These are phyloP conservation scores for Cytospora piceae DNA, from an alignment of 2,329 filamentous ascomycete genomes.

Conservation along the genomic window DNA sequence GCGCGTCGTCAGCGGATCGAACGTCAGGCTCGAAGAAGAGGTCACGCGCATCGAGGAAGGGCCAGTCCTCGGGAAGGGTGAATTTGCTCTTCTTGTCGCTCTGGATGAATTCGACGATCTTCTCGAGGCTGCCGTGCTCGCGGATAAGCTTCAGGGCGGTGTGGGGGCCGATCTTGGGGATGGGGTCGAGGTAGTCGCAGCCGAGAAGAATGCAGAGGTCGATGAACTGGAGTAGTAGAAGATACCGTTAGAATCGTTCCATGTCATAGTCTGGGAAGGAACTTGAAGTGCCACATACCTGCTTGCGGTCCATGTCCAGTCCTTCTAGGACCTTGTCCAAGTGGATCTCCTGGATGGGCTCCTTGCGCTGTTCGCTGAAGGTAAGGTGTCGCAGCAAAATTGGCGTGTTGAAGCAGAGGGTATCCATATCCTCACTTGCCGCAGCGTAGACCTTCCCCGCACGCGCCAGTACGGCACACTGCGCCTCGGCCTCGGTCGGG, in stretches of 20 bases:
- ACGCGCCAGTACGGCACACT: slow-evolving; percentile 86
- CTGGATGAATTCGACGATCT: slow-evolving; percentile 79
- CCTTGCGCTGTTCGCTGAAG: slow-evolving; percentile 95
- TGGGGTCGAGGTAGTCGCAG: slow-evolving; percentile 95
- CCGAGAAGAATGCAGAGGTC: slow-evolving; percentile 97
- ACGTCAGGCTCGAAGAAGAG: slow-evolving; percentile 94
- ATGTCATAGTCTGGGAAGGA: not conserved
- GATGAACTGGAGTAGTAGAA: slow-evolving; percentile 69
- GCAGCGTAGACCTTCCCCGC: slow-evolving; percentile 96
- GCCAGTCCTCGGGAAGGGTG: slow-evolving; percentile 93
- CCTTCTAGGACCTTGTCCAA: slow-evolving; percentile 86
- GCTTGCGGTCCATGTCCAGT: slow-evolving; percentile 81
- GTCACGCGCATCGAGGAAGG: slow-evolving; percentile 85
- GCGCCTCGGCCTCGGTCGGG: slow-evolving; percentile 95
- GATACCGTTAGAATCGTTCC: slow-evolving; percentile 7
- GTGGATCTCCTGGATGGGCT: slow-evolving; percentile 95
- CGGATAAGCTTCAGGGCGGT: slow-evolving; percentile 94
- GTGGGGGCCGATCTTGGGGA: slow-evolving; percentile 90
- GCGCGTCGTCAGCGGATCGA: slow-evolving; percentile 75
- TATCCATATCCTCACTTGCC: slow-evolving; percentile 98
- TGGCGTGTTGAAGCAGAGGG: slow-evolving; percentile 90
- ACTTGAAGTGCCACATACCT: slow-evolving; percentile 55
- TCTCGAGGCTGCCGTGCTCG: slow-evolving; percentile 86
- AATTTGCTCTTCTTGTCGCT: slow-evolving; percentile 80
- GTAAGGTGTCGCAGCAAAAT: slow-evolving; percentile 91